These are phyloP conservation scores for Populus tomentosa DNA, from an alignment of 441 rosid genomes.

Conservation along the genomic window DNA sequence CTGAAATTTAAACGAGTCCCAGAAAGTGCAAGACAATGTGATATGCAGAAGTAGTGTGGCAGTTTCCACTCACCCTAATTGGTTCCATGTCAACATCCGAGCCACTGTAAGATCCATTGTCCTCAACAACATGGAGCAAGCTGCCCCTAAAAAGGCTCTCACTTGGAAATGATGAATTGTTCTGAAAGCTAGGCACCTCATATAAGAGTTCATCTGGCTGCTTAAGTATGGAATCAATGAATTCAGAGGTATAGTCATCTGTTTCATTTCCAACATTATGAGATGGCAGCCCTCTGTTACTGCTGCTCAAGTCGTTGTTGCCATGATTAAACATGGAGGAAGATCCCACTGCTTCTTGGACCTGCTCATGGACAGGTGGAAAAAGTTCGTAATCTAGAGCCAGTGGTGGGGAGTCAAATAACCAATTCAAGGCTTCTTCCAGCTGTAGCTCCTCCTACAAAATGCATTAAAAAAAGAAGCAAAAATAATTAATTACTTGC, in stretches of 20 bases:
- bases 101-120: constrained; percentile 8
- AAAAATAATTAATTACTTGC: neutral
- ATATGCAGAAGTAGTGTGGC: neutral
- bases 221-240: constrained; percentile 47
- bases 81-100: constrained; percentile 19
- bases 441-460: constrained; percentile 26
- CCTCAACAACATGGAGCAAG: neutral
- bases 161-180: constrained; percentile 15
- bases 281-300: constrained; percentile 15
- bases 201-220: constrained; percentile 26
- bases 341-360: constrained; percentile 37
- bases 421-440: constrained; percentile 29
- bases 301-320: constrained; percentile 1
- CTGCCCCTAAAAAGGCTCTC: neutral
- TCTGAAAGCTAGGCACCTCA: constrained; percentile 12
- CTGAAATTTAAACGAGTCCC: neutral
- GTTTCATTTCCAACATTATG: constrained; percentile 30
- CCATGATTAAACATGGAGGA: constrained; percentile 23
- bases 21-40: too few species aligned
- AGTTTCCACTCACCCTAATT: constrained; percentile 27
- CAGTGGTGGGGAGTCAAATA: constrained; percentile 20
- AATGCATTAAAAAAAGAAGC: constrained; percentile 1
- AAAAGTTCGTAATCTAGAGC: constrained; percentile 31
- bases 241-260: constrained; percentile 30
- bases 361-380: constrained; percentile 38